A percentile compares a stretch with the other conserved stretches of the same genome.
Evolutionary conservation across 169 alveolate genomes (phyloP).

Genomic region (Plasmodium billcollinsi): DNA sequence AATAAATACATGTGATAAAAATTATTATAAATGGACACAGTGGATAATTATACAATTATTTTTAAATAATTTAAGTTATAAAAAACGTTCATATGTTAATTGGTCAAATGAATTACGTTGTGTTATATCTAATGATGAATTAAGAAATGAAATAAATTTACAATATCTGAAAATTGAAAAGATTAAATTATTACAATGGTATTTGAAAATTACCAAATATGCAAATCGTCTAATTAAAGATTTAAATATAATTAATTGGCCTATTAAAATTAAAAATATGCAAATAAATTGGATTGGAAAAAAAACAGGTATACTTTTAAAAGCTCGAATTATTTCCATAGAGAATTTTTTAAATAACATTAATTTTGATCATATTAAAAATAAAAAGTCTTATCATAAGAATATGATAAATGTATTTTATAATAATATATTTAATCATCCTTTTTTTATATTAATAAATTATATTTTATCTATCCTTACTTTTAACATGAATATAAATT

Average conservation of each 20-base stretch:
- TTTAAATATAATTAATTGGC: constrained; percentile 89
- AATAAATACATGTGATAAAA: constrained; percentile 89
- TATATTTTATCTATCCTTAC: not conserved
- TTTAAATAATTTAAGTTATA: constrained; percentile 89
- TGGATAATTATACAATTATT: constrained; percentile 89
- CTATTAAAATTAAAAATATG: constrained; percentile 86
- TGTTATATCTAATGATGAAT: constrained; percentile 95
- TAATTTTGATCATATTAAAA: not conserved
- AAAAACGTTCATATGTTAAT: constrained; percentile 86
- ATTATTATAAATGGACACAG: constrained; percentile 93
- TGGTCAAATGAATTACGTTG: constrained; percentile 82
- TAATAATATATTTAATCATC: constrained; percentile 11
- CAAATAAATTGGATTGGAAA: constrained; percentile 94
- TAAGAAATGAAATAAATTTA: constrained; percentile 90
- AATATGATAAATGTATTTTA: constrained; percentile 5
- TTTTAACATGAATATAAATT: no score
- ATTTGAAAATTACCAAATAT: constrained; percentile 88
- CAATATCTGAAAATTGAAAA: constrained; percentile 90
- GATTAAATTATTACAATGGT: constrained; percentile 90
- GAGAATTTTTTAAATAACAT: not conserved
- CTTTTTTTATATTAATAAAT: constrained; percentile 12
- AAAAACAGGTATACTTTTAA: constrained; percentile 81
- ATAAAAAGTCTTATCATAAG: no score
- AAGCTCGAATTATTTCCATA: constrained; percentile 12
- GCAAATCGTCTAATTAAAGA: constrained; percentile 88